Percentiles rank a stretch among this genome's conserved stretches.
These are phyloP conservation scores for Cryphonectria carpinicola DNA, from an alignment of 2,329 filamentous ascomycete genomes.

Conservation along the genomic window DNA sequence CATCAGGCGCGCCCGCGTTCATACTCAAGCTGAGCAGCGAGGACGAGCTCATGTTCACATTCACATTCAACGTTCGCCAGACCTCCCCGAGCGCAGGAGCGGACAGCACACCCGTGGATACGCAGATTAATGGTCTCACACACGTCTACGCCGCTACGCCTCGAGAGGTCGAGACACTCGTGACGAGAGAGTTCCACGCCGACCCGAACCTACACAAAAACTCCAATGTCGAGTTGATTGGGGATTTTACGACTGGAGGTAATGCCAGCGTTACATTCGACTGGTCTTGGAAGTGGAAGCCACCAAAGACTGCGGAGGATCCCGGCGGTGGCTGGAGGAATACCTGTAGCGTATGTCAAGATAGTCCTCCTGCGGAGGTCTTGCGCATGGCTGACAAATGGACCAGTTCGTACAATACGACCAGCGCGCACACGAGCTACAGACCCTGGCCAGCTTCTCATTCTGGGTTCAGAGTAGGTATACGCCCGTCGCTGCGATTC, in stretches of 20 bases:
- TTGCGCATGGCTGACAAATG: constrained; percentile 34
- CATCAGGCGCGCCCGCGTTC: constrained; percentile 66
- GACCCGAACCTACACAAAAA: constrained; percentile 98
- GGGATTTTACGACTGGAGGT: constrained; percentile 86
- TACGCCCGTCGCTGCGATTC: constrained; percentile 21
- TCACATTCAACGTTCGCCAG: constrained; percentile 78
- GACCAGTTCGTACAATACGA: constrained; percentile 93
- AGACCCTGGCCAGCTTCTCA: constrained; percentile 88
- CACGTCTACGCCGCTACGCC: constrained; percentile 87
- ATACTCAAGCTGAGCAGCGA: constrained; percentile 86
- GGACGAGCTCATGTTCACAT: constrained; percentile 90
- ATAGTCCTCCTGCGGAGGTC: background rate
- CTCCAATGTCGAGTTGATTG: constrained; percentile 92
- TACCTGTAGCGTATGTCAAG: constrained; percentile 75
- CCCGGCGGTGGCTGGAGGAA: constrained; percentile 92
- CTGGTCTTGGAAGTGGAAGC: constrained; percentile 97
- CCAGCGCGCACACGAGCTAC: constrained; percentile 83
- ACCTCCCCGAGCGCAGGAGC: constrained; percentile 46
- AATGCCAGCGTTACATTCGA: constrained; percentile 83
- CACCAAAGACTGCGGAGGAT: constrained; percentile 81
- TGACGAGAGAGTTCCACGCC: constrained; percentile 94
- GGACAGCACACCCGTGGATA: constrained; percentile 64
- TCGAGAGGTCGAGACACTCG: constrained; percentile 88
- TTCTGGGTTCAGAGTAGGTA: constrained; percentile 87
- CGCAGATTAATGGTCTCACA: constrained; percentile 83